These are phyloP conservation scores for Lithocarpus polystachyus DNA, from an alignment of 306 rosid genomes.

Conservation along the genomic window DNA sequence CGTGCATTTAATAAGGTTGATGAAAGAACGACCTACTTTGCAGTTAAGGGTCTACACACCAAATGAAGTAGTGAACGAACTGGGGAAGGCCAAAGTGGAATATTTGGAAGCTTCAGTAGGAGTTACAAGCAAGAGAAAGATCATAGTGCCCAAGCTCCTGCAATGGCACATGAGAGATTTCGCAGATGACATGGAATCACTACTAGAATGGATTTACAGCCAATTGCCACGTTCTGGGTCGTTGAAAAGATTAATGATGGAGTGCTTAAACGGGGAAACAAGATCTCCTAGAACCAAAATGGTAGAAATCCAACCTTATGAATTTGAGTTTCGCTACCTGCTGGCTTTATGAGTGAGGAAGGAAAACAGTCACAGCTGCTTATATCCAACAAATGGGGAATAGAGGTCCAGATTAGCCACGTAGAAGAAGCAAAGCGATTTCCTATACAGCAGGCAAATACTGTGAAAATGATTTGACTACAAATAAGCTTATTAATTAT, in stretches of 20 bases:
- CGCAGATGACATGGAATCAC: constrained; percentile 81
- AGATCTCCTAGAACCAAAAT: constrained; percentile 49
- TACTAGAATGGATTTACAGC: constrained; percentile 89
- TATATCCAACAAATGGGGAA: background rate
- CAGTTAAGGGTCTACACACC: constrained; percentile 84
- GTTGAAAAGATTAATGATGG: constrained; percentile 61
- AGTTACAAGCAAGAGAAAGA: constrained; percentile 68
- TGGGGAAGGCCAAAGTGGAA: constrained; percentile 81
- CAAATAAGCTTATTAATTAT: background rate
- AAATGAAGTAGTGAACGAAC: constrained; percentile 66
- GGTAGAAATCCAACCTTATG: constrained; percentile 74
- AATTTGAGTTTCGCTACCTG: constrained; percentile 77
- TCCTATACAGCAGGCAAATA: background rate
- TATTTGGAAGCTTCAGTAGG: constrained; percentile 91
- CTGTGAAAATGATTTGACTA: background rate
- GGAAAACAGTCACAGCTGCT: background rate
- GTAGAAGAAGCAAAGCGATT: background rate
- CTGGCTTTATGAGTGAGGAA: constrained; percentile 32
- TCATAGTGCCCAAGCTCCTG: constrained; percentile 75
- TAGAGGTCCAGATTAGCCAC: too few relatives aligned
- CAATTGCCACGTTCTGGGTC: constrained; percentile 76
- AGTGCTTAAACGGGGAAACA: constrained; percentile 54
- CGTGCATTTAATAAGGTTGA: background rate
- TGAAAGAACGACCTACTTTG: constrained; percentile 11
- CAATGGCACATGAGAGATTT: constrained; percentile 86